Conservation (phyloP, 176 grass and related monocot species). For the Juncus inflexus region DNA sequence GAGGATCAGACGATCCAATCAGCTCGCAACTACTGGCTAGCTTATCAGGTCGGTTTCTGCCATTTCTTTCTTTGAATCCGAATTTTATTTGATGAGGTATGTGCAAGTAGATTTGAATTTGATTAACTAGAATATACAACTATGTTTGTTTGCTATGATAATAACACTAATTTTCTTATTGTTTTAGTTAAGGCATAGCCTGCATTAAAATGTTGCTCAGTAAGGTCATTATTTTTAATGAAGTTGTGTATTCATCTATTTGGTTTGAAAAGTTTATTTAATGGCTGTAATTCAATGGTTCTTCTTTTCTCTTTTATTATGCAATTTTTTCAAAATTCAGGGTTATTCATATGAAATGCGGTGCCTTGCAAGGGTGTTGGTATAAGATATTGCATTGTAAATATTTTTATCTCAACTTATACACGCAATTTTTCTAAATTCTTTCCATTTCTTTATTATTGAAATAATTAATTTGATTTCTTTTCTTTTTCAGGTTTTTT, state of each 20-base stretch:
- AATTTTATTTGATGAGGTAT: not conserved
- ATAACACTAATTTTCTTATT: too few species aligned
- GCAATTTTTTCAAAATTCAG: constrained; percentile 16
- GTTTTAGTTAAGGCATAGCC: too few species aligned
- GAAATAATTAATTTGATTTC: not conserved
- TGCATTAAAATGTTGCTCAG: too few species aligned
- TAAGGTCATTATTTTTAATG: too few species aligned
- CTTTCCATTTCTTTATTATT: not conserved
- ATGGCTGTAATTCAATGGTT: not conserved
- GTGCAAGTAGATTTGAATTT: too few species aligned
- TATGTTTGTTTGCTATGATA: too few species aligned
- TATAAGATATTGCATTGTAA: constrained; percentile 92
- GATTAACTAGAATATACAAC: too few species aligned
- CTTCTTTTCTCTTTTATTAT: not conserved
- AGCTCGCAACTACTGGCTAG: constrained; percentile 42
- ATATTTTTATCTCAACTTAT: constrained; percentile 7
- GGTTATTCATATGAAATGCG: constrained; percentile 88
- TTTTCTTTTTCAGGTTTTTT: constrained; percentile 70
- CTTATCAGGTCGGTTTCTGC: constrained; percentile 43
- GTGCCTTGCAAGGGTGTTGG: constrained; percentile 86
- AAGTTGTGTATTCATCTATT: too few species aligned
- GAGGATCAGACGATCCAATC: constrained; percentile 59
- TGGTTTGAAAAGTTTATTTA: not conserved
- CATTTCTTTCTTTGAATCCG: constrained; percentile 53
- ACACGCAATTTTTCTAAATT: too few species aligned